A percentile compares a stretch with the other conserved stretches of the same genome.
phyloP scores from a whole-genome alignment of 2,329 filamentous ascomycete species.

The Fusarium nygamai region DNA sequence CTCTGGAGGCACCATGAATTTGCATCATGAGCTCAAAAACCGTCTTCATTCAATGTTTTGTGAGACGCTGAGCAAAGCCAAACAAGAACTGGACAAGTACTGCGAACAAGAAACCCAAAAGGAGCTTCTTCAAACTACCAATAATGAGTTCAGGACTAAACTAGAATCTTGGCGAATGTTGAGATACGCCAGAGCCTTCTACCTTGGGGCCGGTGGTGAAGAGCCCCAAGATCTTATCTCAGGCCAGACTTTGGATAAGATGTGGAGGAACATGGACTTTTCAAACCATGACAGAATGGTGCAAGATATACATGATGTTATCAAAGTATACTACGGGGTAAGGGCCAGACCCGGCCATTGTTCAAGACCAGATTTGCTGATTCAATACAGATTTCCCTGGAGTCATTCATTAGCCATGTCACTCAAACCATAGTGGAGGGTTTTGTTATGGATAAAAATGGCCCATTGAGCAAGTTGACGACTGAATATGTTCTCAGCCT shows the following conservation, averaged over 20 bases:
- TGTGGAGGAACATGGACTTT: not conserved
- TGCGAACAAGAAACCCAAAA: not conserved
- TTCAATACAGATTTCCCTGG: not conserved
- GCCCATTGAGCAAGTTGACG: not conserved
- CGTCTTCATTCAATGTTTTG: not conserved
- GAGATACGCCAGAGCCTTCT: not conserved
- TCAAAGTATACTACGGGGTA: not conserved
- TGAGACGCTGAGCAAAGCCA: not conserved
- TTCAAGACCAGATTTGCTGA: not conserved
- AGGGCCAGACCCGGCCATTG: not conserved
- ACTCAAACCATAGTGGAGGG: not conserved
- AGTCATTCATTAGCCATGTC: not conserved
- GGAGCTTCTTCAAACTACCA: not conserved
- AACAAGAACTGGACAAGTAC: not conserved
- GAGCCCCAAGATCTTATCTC: not conserved
- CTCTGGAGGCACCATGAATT: not conserved
- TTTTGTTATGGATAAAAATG: not conserved
- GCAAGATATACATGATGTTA: not conserved
- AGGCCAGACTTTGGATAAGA: not conserved
- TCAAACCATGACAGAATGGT: not conserved
- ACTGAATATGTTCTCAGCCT: not conserved
- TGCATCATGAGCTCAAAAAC: not conserved
- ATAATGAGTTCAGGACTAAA: not conserved
- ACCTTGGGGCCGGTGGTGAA: not conserved
- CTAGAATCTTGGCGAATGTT: not conserved